Base-by-base conservation (phyloP, 192 early-diverging fungal species). In the Entomortierella chlamydospora region DNA sequence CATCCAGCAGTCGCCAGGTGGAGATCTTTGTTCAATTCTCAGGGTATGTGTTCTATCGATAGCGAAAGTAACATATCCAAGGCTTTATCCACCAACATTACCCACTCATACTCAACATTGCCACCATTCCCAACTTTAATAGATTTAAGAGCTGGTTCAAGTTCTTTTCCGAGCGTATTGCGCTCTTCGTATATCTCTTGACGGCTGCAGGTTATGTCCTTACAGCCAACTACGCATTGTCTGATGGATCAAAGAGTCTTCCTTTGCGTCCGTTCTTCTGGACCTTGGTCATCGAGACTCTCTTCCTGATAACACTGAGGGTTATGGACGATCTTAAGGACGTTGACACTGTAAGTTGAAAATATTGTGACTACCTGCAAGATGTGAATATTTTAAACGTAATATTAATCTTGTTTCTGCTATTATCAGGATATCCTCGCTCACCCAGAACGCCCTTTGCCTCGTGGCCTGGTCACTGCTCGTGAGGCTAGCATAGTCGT, bases 271-370 rank as follows among this genome's bases (percentile, higher is more conserved):
- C 39, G 4, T 62, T 78, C 31, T 69, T 78, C 60, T 78, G 74
- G 74, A 78, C 66, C 9, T 8, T 78, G 54, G 60, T 64, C 55
- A 61, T 70, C 3, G 74, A 78, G 41, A 70, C 74, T 26, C 34
- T 78, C 25, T 78, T 78, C 67, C 37, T 78, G 26, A 31, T 78
- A 20, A 78, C 74, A 4, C 67, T 78, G 45, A 49, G 74, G 52
- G 74, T 78, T 61, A 78, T 78, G 74, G 74, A 78, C 18, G 74
- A 78, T 53, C 56, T 78, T 17, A 78, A 78, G 56, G 74, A 78
- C 41, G 74, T 78, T 45, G 74, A 78, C 47, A 78, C 74, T 8
- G 73, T 77, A 77, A 17, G 73, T 65, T 50, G n/a, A n/a, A n/a
- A n/a, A n/a, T n/a, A n/a, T n/a, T n/a, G n/a, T n/a, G n/a, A n/a